phyloP scores from a whole-genome alignment of 345 rosid genomes.

The Gossypium stocksii region DNA sequence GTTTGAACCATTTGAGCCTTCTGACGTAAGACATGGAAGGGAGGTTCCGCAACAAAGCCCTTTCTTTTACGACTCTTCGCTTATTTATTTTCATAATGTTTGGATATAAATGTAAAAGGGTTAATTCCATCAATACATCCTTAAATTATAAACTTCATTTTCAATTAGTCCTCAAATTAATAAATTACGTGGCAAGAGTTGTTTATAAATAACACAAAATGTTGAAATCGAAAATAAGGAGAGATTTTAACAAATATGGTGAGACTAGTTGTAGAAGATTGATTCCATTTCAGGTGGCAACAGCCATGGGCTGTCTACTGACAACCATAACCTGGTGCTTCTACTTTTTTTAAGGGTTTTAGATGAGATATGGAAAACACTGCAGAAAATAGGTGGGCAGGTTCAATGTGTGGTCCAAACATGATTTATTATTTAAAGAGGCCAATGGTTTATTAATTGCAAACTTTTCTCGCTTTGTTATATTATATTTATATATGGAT shows the following conservation, averaged over 20 bases:
- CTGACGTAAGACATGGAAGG: slow-evolving; percentile 27
- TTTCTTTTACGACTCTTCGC: too few relatives aligned
- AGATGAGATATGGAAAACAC: background rate
- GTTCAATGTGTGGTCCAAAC: slow-evolving; percentile 27
- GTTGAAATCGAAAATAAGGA: background rate
- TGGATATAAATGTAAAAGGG: too few relatives aligned
- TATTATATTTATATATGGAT: background rate
- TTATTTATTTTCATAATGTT: too few relatives aligned
- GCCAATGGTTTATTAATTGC: slow-evolving; percentile 7
- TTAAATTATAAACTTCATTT: too few relatives aligned
- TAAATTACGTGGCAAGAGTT: too few relatives aligned
- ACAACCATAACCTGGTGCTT: background rate
- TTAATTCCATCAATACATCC: too few relatives aligned
- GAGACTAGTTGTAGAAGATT: background rate
- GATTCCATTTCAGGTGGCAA: background rate
- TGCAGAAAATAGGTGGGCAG: background rate
- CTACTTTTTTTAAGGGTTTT: background rate
- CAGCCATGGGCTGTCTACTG: slow-evolving; percentile 2
- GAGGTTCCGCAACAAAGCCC: slow-evolving; percentile 6
- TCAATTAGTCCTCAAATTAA: too few relatives aligned
- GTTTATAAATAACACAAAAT: too few relatives aligned
- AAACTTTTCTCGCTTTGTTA: slow-evolving; percentile 8
- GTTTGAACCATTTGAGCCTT: background rate
- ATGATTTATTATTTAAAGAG: background rate
- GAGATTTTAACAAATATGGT: background rate